A percentile compares a stretch with the other conserved stretches of the same genome.
Evolutionary conservation across 208 protist genomes (phyloP).

Genomic region (Acanthamoeba divionensis): DNA sequence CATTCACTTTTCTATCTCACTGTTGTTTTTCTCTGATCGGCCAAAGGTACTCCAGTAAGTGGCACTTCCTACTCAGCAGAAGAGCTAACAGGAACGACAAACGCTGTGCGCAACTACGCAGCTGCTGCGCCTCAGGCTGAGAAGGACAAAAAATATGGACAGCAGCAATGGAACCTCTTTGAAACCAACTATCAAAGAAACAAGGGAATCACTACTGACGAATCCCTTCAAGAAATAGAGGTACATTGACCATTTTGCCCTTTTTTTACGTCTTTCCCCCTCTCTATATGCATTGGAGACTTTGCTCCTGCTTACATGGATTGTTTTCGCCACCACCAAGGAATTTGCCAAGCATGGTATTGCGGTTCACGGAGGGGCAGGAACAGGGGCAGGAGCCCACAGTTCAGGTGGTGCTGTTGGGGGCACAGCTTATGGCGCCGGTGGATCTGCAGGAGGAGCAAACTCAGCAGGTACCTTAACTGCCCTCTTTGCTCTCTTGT

Average conservation of each 20-base stretch:
- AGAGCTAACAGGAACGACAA: constrained; percentile 33
- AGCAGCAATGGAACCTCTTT: constrained; percentile 51
- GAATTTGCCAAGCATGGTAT: constrained; percentile 35
- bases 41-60: constrained; percentile 8
- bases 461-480: not conserved
- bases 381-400: not conserved
- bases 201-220: constrained; percentile 53
- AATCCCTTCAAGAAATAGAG: constrained; percentile 46
- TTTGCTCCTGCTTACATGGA: no score
- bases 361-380: not conserved
- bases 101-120: constrained; percentile 22
- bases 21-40: no score
- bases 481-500: no score
- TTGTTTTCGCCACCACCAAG: no score
- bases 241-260: not conserved
- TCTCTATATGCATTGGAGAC: no score
- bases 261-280: not conserved
- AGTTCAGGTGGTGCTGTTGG: not conserved
- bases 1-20: no score
- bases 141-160: constrained; percentile 54
- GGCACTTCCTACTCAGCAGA: constrained; percentile 19
- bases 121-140: not conserved
- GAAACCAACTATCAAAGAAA: constrained; percentile 56
- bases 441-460: not conserved
- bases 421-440: not conserved